Conservation (phyloP, 768 basidiomycete genomes). For the Boletus rubropictus region DNA sequence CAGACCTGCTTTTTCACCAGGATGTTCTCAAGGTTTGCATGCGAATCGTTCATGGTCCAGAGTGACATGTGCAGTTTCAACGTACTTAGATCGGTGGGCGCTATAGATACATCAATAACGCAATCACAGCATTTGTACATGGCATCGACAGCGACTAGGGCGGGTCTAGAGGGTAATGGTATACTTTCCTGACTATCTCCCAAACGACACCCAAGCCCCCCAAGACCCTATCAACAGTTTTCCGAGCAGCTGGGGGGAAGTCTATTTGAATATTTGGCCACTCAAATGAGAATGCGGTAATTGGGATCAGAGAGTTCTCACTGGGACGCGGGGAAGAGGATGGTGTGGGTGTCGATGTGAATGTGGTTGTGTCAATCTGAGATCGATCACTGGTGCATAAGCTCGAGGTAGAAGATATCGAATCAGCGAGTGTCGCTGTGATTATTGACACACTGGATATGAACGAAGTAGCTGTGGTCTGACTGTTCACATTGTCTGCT, state of each 20-base stretch:
- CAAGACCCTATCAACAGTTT: conserved; percentile 24
- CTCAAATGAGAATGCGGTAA: conserved; percentile 21
- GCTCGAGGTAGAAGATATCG: conserved; percentile 2
- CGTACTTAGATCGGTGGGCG: not conserved
- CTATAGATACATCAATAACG: conserved; percentile 12
- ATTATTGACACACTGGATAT: conserved; percentile 7
- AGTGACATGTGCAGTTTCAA: not conserved
- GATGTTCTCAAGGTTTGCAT: not conserved
- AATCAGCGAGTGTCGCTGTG: conserved; percentile 4
- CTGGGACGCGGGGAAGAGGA: conserved; percentile 3
- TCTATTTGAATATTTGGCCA: conserved; percentile 28
- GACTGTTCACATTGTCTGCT: conserved; percentile 1
- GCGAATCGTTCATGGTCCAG: not conserved
- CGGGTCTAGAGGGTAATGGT: conserved; percentile 33
- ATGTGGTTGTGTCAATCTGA: conserved; percentile 6
- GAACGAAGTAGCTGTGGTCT: conserved; percentile 1
- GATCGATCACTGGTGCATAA: conserved; percentile 9
- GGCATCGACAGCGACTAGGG: conserved; percentile 14
- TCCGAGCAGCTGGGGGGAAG: conserved; percentile 20
- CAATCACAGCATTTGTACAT: conserved; percentile 9
- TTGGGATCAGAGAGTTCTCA: conserved; percentile 20
- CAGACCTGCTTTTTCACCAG: not conserved
- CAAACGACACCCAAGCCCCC: conserved; percentile 26
- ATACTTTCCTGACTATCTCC: conserved; percentile 28
- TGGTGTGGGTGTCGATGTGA: conserved; percentile 13